These are phyloP conservation scores for Teratosphaeria destructans DNA, from an alignment of 2,329 filamentous ascomycete species.

Conservation along the genomic window DNA sequence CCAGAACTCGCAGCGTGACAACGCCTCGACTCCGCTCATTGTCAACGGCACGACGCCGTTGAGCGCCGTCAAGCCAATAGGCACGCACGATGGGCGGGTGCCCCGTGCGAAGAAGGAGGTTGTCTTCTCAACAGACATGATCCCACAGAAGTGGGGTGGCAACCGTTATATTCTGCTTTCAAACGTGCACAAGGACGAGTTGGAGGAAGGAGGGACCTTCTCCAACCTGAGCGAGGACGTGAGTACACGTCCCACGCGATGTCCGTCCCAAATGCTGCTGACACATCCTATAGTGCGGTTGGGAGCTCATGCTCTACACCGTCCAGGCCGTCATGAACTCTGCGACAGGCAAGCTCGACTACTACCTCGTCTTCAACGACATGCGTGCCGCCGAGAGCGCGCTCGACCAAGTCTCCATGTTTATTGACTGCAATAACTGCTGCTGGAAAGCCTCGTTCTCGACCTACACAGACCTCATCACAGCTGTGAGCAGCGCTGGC, in stretches of 20 bases:
- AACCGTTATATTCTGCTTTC: conserved; percentile 16
- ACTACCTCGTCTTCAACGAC: not conserved
- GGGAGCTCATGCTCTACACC: conserved; percentile 17
- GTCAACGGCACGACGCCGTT: not conserved
- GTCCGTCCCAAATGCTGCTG: conserved; percentile 3
- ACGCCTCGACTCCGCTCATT: not conserved
- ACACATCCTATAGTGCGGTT: conserved; percentile 11
- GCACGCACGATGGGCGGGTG: conserved; percentile 6
- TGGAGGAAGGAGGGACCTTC: not conserved
- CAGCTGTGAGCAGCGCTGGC: not conserved
- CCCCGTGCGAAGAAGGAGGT: not conserved
- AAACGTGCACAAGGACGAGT: not conserved
- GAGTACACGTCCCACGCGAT: conserved; percentile 2
- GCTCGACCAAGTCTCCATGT: not conserved
- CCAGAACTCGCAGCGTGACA: not conserved
- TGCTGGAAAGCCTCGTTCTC: not conserved
- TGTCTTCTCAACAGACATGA: conserved; percentile 18
- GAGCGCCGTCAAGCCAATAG: conserved; percentile 10
- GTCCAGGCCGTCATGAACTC: conserved; percentile 7
- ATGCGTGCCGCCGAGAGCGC: not conserved
- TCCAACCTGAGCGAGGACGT: conserved; percentile 8
- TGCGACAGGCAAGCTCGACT: conserved; percentile 4
- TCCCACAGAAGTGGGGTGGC: conserved; percentile 5
- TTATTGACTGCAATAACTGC: not conserved
- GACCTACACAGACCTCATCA: not conserved